Percentiles rank a stretch among this genome's conserved stretches.
These are phyloP conservation scores for Stagonosporopsis rhizophila DNA, from an alignment of 2,329 filamentous ascomycete species.

Conservation along the genomic window DNA sequence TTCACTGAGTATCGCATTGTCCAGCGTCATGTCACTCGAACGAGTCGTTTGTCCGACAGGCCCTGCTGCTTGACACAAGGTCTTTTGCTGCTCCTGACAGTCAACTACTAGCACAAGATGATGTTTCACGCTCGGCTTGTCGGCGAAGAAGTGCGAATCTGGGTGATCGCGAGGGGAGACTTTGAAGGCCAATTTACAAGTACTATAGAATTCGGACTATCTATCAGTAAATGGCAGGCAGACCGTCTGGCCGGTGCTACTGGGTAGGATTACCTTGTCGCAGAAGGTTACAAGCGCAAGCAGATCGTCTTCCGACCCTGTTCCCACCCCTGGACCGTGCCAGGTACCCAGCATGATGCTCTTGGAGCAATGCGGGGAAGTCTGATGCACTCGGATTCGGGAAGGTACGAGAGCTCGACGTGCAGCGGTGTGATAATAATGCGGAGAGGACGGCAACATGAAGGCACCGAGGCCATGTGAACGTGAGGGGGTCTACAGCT, in stretches of 20 bases:
- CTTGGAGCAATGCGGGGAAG: constrained; percentile 15
- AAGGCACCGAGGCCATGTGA: constrained; percentile 14
- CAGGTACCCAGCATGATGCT: constrained; percentile 2
- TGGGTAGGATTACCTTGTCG: background rate
- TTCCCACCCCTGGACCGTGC: background rate
- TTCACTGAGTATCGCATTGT: background rate
- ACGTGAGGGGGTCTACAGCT: background rate
- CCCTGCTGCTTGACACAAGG: background rate
- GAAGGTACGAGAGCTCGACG: constrained; percentile 5
- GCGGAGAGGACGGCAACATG: background rate
- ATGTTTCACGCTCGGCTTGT: constrained; percentile 5
- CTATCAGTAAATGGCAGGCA: background rate
- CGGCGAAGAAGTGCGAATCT: background rate
- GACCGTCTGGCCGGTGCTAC: background rate
- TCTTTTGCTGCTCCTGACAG: background rate
- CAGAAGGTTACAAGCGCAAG: background rate
- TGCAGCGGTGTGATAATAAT: background rate
- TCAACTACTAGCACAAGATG: constrained; percentile 3
- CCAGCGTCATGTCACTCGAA: background rate
- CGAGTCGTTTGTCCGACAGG: background rate
- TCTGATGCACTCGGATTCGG: constrained; percentile 9
- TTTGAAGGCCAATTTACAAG: background rate
- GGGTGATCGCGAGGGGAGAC: constrained; percentile 11
- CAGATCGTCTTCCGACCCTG: background rate
- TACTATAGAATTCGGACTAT: background rate